Conservation (phyloP, 805 yeast species). For the Trichomonascus vanleenenianus region DNA sequence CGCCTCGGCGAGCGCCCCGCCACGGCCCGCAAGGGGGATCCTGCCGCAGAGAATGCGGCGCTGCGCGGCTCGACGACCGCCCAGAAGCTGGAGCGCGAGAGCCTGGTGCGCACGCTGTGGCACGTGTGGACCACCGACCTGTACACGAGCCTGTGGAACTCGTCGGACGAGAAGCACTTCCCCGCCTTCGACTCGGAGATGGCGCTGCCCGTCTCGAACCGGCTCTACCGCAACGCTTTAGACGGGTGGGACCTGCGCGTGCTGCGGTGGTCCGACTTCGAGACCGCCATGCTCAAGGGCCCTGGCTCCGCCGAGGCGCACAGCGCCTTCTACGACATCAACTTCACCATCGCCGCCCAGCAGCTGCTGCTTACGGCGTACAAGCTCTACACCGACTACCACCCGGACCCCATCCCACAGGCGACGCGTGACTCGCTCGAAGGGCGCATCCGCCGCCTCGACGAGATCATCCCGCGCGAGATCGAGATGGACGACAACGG, state of each 20-base stretch:
- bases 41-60: constrained; percentile 1
- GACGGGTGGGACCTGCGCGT: not conserved
- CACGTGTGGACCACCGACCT: constrained; percentile 1
- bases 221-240: not conserved
- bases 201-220: constrained; percentile 1
- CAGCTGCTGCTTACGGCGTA: constrained; percentile 2
- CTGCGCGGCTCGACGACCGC: not conserved
- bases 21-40: not conserved
- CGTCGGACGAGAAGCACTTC: not conserved
- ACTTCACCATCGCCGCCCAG: not conserved
- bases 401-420: not conserved
- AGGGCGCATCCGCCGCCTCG: not conserved
- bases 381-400: not conserved
- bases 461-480: not conserved
- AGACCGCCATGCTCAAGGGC: constrained; percentile 2
- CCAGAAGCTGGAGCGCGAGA: constrained; percentile 3
- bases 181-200: constrained; percentile 2
- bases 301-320: not conserved
- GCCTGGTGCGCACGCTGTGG: constrained; percentile 5
- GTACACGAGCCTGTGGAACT: not conserved
- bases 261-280: constrained; percentile 4
- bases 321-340: not conserved
- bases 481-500: not conserved
- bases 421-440: not conserved
- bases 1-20: constrained; percentile 1